phyloP scores from a whole-genome alignment of 306 rosid species.

The Cucurbita argyrosperma region DNA sequence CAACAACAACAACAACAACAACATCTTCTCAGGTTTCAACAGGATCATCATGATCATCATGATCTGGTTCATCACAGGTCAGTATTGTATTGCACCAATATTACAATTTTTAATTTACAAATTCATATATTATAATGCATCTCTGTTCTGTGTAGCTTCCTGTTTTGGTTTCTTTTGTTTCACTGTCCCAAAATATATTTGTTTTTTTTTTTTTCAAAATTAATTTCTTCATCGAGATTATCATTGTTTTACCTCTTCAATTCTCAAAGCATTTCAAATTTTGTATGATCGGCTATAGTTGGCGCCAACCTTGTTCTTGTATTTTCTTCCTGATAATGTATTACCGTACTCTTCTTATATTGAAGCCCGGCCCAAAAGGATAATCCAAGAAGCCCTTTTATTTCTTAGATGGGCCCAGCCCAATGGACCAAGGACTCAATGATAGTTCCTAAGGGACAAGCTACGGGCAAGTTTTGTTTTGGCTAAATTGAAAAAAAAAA shows the following conservation, averaged over 20 bases:
- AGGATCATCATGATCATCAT: background rate
- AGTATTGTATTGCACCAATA: background rate
- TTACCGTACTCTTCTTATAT: background rate
- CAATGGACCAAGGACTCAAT: background rate
- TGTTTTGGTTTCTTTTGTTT: no score
- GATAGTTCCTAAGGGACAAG: background rate
- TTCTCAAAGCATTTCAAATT: background rate
- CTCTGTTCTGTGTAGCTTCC: no score
- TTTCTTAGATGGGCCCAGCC: background rate
- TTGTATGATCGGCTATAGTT: background rate
- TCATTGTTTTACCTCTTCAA: background rate
- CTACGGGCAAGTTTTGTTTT: background rate
- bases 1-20: background rate
- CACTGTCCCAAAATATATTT: background rate
- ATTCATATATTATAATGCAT: no score
- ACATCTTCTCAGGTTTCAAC: conserved; percentile 17
- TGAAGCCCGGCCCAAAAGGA: background rate
- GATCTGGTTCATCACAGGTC: conserved; percentile 32
- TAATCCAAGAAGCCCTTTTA: background rate
- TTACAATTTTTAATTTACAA: no score
- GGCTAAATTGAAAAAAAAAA: no score
- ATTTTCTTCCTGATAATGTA: background rate
- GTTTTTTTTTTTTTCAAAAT: background rate
- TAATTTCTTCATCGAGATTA: background rate
- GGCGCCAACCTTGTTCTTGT: background rate